Conservation (phyloP, 495 filamentous ascomycete species). For the Penicillium taxi region DNA sequence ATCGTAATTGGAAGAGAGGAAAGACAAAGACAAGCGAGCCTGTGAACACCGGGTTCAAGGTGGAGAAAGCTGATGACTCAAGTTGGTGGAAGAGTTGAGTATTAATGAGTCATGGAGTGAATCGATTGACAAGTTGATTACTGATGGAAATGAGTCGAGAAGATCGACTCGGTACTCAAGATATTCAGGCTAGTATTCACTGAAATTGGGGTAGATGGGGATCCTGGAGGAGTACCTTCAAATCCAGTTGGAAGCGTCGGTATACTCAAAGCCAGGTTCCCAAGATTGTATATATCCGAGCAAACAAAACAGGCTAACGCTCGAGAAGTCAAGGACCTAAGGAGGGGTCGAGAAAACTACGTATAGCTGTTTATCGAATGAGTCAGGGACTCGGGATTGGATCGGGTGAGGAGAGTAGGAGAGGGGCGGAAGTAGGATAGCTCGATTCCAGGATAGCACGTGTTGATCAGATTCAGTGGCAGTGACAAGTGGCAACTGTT, state of each 20-base stretch:
- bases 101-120: constrained; percentile 35
- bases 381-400: too few relatives aligned
- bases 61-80: constrained; percentile 29
- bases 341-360: too few relatives aligned
- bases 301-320: too few relatives aligned
- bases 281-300: constrained; percentile 4
- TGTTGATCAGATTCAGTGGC: too few relatives aligned
- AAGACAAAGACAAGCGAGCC: constrained; percentile 20
- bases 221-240: constrained; percentile 30
- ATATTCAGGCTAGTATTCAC: constrained; percentile 5
- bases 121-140: constrained; percentile 12
- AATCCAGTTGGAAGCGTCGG: constrained; percentile 30
- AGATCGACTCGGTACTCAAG: constrained; percentile 6
- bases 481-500: too few relatives aligned
- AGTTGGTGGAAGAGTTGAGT: constrained; percentile 17
- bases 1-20: constrained; percentile 33
- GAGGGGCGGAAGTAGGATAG: too few relatives aligned
- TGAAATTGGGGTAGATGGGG: constrained; percentile 11
- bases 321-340: too few relatives aligned
- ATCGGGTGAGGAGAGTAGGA: too few relatives aligned
- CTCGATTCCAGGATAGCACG: too few relatives aligned
- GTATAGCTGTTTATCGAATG: too few relatives aligned
- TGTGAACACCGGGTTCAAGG: constrained; percentile 41
- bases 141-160: constrained; percentile 14
- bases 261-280: constrained; percentile 39